phyloP scores from a whole-genome alignment of 176 grass and related monocot species.

The Neostapfia colusana region DNA sequence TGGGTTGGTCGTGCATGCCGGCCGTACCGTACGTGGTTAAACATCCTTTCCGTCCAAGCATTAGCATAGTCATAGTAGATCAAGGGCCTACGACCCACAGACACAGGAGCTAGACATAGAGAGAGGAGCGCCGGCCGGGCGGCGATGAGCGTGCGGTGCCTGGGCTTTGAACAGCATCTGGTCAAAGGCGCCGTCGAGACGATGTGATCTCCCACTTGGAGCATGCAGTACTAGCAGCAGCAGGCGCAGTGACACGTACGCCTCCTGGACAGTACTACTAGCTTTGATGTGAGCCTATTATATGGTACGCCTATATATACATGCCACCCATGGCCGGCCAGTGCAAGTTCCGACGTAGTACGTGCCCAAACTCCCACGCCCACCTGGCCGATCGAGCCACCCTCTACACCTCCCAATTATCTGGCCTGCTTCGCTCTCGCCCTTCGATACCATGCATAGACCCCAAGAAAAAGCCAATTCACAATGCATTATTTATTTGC shows the following conservation, averaged over 20 bases:
- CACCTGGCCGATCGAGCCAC: conserved; percentile 28
- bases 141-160: no score
- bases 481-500: conserved; percentile 17
- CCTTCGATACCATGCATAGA: neutral
- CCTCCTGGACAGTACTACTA: conserved; percentile 18
- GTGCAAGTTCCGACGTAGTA: conserved; percentile 56
- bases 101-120: no score
- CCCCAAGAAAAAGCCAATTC: neutral
- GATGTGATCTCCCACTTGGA: neutral
- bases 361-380: conserved; percentile 59
- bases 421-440: conserved; percentile 7
- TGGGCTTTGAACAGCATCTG: conserved; percentile 44
- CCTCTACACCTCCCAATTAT: conserved; percentile 39
- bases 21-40: no score
- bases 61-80: no score
- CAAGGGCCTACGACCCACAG: no score
- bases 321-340: neutral
- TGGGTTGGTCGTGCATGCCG: no score
- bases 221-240: neutral
- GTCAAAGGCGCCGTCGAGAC: conserved; percentile 45
- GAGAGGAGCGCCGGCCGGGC: no score
- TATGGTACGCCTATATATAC: conserved; percentile 11
- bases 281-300: conserved; percentile 47
- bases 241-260: neutral
- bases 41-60: no score